Percentiles rank a stretch among this genome's conserved stretches.
These are phyloP conservation scores for Pestalotiopsis sp. DNA, from an alignment of 2,329 filamentous ascomycete genomes.

Conservation along the genomic window DNA sequence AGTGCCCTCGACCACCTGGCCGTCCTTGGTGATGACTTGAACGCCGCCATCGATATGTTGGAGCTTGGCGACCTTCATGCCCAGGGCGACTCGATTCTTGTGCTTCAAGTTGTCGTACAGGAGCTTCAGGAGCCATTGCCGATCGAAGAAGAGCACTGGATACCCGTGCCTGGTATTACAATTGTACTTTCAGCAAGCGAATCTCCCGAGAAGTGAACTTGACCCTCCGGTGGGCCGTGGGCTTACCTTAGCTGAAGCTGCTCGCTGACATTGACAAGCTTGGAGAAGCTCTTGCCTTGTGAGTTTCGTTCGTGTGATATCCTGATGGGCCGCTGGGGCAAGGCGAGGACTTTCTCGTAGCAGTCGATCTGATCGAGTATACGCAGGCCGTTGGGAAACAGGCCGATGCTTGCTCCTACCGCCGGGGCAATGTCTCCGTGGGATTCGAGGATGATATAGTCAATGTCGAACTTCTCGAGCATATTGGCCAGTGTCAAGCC, in stretches of 20 bases:
- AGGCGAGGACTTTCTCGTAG: slow-evolving; percentile 26
- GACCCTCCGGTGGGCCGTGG: background rate
- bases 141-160: slow-evolving; percentile 36
- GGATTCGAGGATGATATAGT: slow-evolving; percentile 52
- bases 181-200: too few species aligned
- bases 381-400: slow-evolving; percentile 42
- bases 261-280: slow-evolving; percentile 2
- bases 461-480: slow-evolving; percentile 46
- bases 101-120: slow-evolving; percentile 35
- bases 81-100: slow-evolving; percentile 34
- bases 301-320: background rate
- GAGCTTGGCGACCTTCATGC: slow-evolving; percentile 31
- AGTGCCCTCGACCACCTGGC: slow-evolving; percentile 31
- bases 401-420: slow-evolving; percentile 49
- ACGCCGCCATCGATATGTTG: slow-evolving; percentile 26
- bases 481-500: slow-evolving; percentile 49
- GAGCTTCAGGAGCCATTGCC: slow-evolving; percentile 34
- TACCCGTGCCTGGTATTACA: slow-evolving; percentile 30
- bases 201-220: background rate
- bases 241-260: slow-evolving; percentile 1
- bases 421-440: slow-evolving; percentile 43
- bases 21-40: slow-evolving; percentile 32
- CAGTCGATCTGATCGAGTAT: slow-evolving; percentile 54
- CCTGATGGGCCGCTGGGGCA: background rate
- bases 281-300: slow-evolving; percentile 20